These are phyloP conservation scores for Didymella keratinophila DNA, from an alignment of 2,329 filamentous ascomycete genomes.

Conservation along the genomic window DNA sequence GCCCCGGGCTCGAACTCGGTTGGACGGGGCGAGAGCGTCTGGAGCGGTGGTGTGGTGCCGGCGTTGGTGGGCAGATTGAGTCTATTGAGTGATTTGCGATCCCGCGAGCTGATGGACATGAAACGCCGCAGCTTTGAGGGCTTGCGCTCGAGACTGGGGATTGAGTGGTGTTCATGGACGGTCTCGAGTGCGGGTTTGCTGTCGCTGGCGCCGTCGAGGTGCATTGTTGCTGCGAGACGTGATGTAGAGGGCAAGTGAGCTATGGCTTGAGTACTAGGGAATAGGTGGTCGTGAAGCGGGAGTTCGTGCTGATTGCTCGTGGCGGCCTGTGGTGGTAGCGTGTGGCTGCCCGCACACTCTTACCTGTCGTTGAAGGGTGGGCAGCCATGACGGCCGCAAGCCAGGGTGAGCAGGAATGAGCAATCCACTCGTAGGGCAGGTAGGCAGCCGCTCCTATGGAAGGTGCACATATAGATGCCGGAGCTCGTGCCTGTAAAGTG, in stretches of 20 bases:
- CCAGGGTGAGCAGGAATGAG: conserved; percentile 11
- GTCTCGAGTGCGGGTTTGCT: not conserved
- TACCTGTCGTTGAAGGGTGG: not conserved
- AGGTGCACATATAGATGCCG: not conserved
- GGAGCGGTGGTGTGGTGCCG: not conserved
- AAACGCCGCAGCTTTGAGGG: conserved; percentile 13
- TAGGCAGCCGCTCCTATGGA: not conserved
- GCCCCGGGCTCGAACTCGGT: not conserved
- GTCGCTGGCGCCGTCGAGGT: not conserved
- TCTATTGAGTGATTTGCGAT: not conserved
- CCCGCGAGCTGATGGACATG: conserved; percentile 11
- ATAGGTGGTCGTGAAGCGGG: not conserved
- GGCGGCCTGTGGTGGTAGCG: too few relatives aligned
- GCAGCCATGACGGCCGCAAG: conserved; percentile 6
- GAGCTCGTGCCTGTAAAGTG: conserved; percentile 1
- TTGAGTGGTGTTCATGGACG: not conserved
- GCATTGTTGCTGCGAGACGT: not conserved
- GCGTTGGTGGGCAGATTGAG: not conserved
- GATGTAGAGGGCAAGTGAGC: not conserved
- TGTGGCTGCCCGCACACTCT: conserved; percentile 6
- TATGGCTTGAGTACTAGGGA: not conserved
- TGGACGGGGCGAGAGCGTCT: not conserved
- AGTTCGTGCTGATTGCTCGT: not conserved
- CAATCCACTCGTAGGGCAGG: not conserved
- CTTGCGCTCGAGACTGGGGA: not conserved